Evolutionary conservation across 2,329 filamentous ascomycete species (phyloP), one percentile per base, ranked within the genome.

Genomic region (Colletotrichum musae): DNA sequence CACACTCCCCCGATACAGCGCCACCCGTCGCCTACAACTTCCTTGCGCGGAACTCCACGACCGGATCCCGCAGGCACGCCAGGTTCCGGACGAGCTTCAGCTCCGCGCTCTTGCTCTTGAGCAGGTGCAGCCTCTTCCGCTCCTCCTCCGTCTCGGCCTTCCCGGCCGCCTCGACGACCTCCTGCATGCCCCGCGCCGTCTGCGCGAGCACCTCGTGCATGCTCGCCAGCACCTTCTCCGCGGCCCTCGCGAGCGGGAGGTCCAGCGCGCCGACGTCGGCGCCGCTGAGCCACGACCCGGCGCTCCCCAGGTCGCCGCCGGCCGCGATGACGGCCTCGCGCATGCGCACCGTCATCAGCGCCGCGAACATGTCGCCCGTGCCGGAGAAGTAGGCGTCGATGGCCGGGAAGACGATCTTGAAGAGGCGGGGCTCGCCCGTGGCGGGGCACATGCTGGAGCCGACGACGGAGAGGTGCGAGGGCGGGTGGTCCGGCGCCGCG

Each of bases 351-450:
- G 97, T 90, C 77, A 94, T 94, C 53, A 99, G 86, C 7, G 95
- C 95, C 36, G 94, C 95, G 77, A 99, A 98, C 95, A 99, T 98
- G 83, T 99, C 96, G 54, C 96, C 96, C 0, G 97, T 98, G 48
- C 96, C 96, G 75, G 93, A 94, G 82, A 98, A 99, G 85, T 96
- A 97, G 81, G 94, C 93, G 77, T 97, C 93, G 69, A 98, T 91
- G 32, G 92, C 89, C 0, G 95, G 94, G 65, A 98, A 94, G 64
- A 93, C 90, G 75, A 98, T 91, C 75, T 92, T 91, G 85, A 98
- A 99, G 60, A 95, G 87, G n/a, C 96, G 91, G 0, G 95, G 90
- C 71, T 80, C 83, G 54, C 85, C 88, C 64, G 85, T 87, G 9
- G 62, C 6, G 1, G 63, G 67, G 54, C 48, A 45, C 77, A 91